A percentile compares a stretch with the other conserved stretches of the same genome.
Evolutionary conservation across 139 green algal species (phyloP).

Genomic region (Nannochloris sp.): DNA sequence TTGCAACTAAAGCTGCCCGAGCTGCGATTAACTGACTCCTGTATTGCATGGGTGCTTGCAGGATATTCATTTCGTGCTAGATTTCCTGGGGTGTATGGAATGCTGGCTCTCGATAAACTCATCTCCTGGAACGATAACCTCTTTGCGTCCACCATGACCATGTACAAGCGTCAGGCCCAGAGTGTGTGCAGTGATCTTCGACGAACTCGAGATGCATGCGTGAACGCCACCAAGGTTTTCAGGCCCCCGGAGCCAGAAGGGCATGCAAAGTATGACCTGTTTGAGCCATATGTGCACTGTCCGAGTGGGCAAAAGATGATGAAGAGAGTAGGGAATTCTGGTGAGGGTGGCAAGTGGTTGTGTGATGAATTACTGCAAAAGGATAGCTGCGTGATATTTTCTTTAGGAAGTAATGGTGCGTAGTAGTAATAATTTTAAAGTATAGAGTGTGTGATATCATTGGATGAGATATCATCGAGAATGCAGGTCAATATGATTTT

Average conservation of each 20-base stretch:
- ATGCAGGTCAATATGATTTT: slow-evolving; percentile 5
- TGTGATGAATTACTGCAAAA: slow-evolving; percentile 1
- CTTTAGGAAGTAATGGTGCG: background rate
- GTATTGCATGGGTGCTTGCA: too few relatives aligned
- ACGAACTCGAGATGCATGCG: background rate
- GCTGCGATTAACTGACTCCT: too few relatives aligned
- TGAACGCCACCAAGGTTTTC: background rate
- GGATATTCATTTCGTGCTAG: too few relatives aligned
- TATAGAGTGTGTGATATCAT: background rate
- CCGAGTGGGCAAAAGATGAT: background rate
- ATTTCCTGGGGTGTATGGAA: background rate
- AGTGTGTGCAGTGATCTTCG: background rate
- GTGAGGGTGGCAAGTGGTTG: background rate
- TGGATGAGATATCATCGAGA: background rate
- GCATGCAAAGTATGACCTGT: background rate
- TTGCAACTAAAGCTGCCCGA: too few relatives aligned
- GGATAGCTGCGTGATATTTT: background rate
- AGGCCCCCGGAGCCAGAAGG: background rate
- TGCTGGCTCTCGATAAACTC: background rate
- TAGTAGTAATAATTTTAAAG: background rate
- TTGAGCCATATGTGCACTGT: background rate
- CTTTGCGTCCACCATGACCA: background rate
- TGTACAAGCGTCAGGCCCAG: background rate
- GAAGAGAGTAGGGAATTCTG: background rate
- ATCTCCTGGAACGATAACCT: background rate